These are phyloP conservation scores for Sordariomycetes sp. DNA, from an alignment of 2,329 filamentous ascomycete species.

Conservation along the genomic window DNA sequence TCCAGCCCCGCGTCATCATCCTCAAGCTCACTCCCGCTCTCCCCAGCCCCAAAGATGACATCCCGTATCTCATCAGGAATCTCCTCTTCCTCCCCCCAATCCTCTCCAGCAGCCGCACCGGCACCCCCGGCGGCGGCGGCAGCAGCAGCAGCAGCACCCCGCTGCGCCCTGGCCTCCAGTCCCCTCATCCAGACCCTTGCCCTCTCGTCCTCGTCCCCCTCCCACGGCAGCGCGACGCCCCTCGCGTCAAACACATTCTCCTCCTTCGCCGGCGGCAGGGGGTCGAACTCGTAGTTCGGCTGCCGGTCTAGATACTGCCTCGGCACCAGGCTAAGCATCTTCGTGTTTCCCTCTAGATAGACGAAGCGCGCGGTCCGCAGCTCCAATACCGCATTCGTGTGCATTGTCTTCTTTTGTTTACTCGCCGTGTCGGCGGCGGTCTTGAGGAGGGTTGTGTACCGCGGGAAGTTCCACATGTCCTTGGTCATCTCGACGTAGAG, in stretches of 20 bases:
- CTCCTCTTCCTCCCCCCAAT: background rate
- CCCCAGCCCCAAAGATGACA: background rate
- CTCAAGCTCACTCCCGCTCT: background rate
- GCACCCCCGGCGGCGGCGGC: background rate
- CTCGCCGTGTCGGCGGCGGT: background rate
- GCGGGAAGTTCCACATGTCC: slow-evolving; percentile 74
- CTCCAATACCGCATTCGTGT: slow-evolving; percentile 21
- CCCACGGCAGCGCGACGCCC: slow-evolving; percentile 29
- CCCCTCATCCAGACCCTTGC: background rate
- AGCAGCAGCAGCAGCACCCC: background rate
- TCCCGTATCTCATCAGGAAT: background rate
- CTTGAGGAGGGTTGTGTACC: slow-evolving; percentile 54
- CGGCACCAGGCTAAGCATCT: slow-evolving; percentile 58
- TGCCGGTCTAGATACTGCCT: slow-evolving; percentile 46
- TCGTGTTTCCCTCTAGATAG: slow-evolving; percentile 62
- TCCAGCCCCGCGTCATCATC: background rate
- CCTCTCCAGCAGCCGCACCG: background rate
- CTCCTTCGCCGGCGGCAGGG: slow-evolving; percentile 54
- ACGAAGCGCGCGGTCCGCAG: slow-evolving; percentile 58
- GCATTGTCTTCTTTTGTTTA: background rate
- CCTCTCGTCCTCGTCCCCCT: background rate
- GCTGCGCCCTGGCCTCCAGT: background rate
- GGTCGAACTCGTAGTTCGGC: slow-evolving; percentile 68
- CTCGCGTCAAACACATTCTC: slow-evolving; percentile 36
- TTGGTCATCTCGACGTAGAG: slow-evolving; percentile 67